Evolutionary conservation across 176 grass and related monocot species (phyloP).

Genomic region (Avena eriantha): DNA sequence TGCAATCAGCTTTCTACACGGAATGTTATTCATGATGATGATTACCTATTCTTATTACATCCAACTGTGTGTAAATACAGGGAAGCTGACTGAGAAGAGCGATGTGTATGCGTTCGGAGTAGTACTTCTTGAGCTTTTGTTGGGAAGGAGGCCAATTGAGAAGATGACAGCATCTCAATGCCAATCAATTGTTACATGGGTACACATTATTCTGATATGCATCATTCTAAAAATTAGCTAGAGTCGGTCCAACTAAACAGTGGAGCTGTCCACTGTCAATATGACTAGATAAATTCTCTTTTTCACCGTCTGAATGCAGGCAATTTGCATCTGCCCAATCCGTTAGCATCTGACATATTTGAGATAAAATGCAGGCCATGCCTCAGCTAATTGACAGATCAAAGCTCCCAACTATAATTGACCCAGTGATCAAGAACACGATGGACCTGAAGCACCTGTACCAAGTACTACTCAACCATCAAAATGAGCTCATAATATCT

Average conservation of each 20-base stretch:
- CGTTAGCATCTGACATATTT: slow-evolving; percentile 42
- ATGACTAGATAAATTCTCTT: neutral
- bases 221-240: neutral
- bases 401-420: slow-evolving; percentile 92
- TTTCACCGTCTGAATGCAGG: slow-evolving; percentile 12
- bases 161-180: slow-evolving; percentile 81
- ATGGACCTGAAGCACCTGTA: slow-evolving; percentile 98
- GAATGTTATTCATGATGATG: neutral
- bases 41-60: slow-evolving; percentile 20
- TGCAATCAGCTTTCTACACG: neutral
- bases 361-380: slow-evolving; percentile 75
- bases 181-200: slow-evolving; percentile 96
- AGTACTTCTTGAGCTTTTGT: slow-evolving; percentile 90
- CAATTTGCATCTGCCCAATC: neutral
- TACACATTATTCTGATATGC: slow-evolving; percentile 45
- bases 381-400: slow-evolving; percentile 98
- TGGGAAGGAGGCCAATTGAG: slow-evolving; percentile 92
- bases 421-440: slow-evolving; percentile 83
- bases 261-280: neutral
- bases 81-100: slow-evolving; percentile 97
- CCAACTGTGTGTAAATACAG: slow-evolving; percentile 53
- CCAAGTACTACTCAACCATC: slow-evolving; percentile 56
- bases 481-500: neutral
- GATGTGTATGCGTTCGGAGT: slow-evolving; percentile 98
- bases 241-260: neutral